Percentiles rank a stretch among this genome's conserved stretches.
phyloP scores from a whole-genome alignment of 352 stramenopile species.

The Globisporangium rhizosaccharum region DNA sequence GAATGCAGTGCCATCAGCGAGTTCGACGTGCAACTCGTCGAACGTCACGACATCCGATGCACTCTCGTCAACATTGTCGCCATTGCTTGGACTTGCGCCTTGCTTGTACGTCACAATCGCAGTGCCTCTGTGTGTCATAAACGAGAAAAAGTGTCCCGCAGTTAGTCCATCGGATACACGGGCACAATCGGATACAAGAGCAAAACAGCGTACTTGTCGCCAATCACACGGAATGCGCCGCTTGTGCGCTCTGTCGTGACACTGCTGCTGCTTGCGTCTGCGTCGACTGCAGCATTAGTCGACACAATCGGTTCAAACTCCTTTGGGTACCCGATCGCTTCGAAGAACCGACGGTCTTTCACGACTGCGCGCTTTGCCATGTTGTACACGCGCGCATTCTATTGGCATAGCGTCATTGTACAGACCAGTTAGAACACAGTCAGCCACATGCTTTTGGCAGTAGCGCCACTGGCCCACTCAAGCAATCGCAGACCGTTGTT shows the following conservation, averaged over 20 bases:
- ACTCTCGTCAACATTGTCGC: constrained; percentile 12
- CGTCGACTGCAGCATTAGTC: background rate
- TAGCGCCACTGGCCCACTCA: background rate
- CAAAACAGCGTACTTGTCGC: constrained; percentile 39
- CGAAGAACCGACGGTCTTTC: constrained; percentile 70
- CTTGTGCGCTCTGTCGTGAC: background rate
- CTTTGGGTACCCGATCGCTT: constrained; percentile 68
- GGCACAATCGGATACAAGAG: background rate
- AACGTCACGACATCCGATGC: constrained; percentile 44
- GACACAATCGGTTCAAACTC: constrained; percentile 40
- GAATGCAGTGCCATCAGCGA: constrained; percentile 44
- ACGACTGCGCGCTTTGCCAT: constrained; percentile 71
- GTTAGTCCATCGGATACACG: background rate
- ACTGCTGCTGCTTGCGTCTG: background rate
- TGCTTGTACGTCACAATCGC: constrained; percentile 51
- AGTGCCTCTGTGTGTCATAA: constrained; percentile 18
- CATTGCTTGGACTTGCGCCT: constrained; percentile 11
- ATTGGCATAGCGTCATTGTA: background rate
- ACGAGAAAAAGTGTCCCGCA: background rate
- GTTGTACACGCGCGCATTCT: constrained; percentile 67
- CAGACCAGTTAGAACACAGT: background rate
- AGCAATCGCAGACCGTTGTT: no score
- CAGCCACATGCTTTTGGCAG: background rate
- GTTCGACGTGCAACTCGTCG: constrained; percentile 38
- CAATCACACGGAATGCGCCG: constrained; percentile 41